phyloP scores from a whole-genome alignment of 2,329 filamentous ascomycete genomes.

The Aureobasidium subglaciale region DNA sequence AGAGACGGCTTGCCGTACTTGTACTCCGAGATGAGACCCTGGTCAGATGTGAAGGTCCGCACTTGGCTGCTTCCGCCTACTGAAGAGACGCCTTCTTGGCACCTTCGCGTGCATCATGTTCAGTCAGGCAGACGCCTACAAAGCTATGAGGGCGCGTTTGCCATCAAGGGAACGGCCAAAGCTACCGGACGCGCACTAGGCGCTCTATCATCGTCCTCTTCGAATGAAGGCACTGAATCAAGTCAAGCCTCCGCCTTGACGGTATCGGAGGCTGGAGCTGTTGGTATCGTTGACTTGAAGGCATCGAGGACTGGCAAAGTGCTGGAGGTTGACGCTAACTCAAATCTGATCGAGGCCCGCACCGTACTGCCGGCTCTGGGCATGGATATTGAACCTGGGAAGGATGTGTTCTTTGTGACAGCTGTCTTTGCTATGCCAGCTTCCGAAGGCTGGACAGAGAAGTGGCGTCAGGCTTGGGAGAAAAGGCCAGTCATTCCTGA shows the following conservation, averaged over 20 bases:
- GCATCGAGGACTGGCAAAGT: slow-evolving; percentile 52
- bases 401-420: slow-evolving; percentile 60
- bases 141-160: slow-evolving; percentile 69
- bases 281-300: slow-evolving; percentile 44
- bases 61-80: slow-evolving; percentile 60
- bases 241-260: slow-evolving; percentile 33
- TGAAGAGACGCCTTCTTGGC: slow-evolving; percentile 58
- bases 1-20: slow-evolving; percentile 52
- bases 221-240: slow-evolving; percentile 37
- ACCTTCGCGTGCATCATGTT: slow-evolving; percentile 59
- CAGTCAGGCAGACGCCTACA: slow-evolving; percentile 53
- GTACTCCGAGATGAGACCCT: slow-evolving; percentile 64
- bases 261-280: slow-evolving; percentile 43
- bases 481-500: slow-evolving; percentile 22
- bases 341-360: slow-evolving; percentile 65
- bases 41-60: slow-evolving; percentile 57
- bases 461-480: slow-evolving; percentile 47
- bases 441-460: slow-evolving; percentile 44
- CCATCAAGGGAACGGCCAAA: slow-evolving; percentile 56
- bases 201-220: slow-evolving; percentile 27
- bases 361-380: slow-evolving; percentile 66
- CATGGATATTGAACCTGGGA: slow-evolving; percentile 51
- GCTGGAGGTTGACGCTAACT: slow-evolving; percentile 71
- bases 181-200: slow-evolving; percentile 51
- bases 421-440: slow-evolving; percentile 64